These are phyloP conservation scores for Chaetomidium leptoderma DNA, from an alignment of 495 filamentous ascomycete species.

Conservation along the genomic window DNA sequence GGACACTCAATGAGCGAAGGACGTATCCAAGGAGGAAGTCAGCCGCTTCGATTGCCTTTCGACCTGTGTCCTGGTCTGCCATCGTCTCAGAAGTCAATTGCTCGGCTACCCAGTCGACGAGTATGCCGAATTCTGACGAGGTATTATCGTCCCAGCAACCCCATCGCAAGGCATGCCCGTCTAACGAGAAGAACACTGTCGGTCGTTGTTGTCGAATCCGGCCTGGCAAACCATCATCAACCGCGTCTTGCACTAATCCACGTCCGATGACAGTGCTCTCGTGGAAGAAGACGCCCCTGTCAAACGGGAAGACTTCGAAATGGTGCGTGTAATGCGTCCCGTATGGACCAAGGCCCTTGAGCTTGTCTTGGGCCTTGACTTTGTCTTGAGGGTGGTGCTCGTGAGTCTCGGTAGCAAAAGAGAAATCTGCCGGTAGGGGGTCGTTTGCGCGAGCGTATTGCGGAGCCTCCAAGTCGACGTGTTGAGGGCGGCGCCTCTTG, in stretches of 20 bases:
- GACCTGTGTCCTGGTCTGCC: neutral
- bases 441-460: conserved; percentile 49
- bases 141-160: conserved; percentile 64
- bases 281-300: conserved; percentile 68
- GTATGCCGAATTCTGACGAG: conserved; percentile 61
- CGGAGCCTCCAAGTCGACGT: conserved; percentile 47
- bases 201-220: conserved; percentile 28
- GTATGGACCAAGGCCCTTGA: conserved; percentile 54
- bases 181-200: conserved; percentile 40
- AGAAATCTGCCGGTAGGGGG: conserved; percentile 35
- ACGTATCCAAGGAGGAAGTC: conserved; percentile 43
- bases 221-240: conserved; percentile 34
- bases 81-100: conserved; percentile 25
- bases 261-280: conserved; percentile 71
- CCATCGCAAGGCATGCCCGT: conserved; percentile 56
- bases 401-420: neutral
- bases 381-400: neutral
- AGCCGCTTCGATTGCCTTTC: conserved; percentile 27
- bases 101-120: conserved; percentile 54
- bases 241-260: conserved; percentile 56
- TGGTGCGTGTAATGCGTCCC: conserved; percentile 67
- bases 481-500: conserved; percentile 51
- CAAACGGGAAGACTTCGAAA: conserved; percentile 68
- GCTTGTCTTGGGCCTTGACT: conserved; percentile 35
- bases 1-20: conserved; percentile 35